Evolutionary conservation across 1,139 yeast genomes (phyloP).

Genomic region (Pichia terricola): DNA sequence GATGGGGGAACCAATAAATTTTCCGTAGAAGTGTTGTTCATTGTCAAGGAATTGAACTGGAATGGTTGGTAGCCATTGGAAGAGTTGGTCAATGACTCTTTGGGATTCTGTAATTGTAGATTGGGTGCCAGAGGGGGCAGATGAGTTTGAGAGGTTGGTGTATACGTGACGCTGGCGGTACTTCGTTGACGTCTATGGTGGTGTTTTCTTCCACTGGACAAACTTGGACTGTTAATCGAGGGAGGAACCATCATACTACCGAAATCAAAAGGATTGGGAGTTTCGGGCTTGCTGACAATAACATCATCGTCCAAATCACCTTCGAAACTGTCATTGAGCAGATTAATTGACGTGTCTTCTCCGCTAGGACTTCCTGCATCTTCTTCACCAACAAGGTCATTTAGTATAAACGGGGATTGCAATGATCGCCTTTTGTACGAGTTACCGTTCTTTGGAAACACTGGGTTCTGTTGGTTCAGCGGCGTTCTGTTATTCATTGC

Average conservation of each 20-base stretch:
- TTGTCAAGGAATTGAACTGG: constrained; percentile 39
- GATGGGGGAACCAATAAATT: constrained; percentile 14
- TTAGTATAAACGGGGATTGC: constrained; percentile 10
- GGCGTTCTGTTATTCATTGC: constrained; percentile 3
- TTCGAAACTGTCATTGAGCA: not conserved
- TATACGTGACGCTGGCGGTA: not conserved
- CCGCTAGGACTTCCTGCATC: too few species aligned
- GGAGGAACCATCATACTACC: too few species aligned
- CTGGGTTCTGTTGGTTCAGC: not conserved
- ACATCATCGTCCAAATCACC: not conserved
- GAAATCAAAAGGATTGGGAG: not conserved
- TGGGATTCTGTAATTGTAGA: constrained; percentile 3
- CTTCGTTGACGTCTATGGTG: not conserved
- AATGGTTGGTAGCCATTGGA: constrained; percentile 31
- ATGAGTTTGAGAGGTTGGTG: not conserved
- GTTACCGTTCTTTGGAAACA: too few species aligned
- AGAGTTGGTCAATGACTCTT: constrained; percentile 14
- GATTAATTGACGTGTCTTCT: not conserved
- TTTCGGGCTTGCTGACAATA: too few species aligned
- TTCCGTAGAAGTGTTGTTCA: constrained; percentile 22
- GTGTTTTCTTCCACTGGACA: too few species aligned
- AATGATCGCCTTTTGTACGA: constrained; percentile 12
- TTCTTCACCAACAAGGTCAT: too few species aligned
- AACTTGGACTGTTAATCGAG: too few species aligned
- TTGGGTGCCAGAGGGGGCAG: not conserved